These are phyloP conservation scores for Coleophoma cylindrospora DNA, from an alignment of 2,329 filamentous ascomycete species.

Conservation along the genomic window DNA sequence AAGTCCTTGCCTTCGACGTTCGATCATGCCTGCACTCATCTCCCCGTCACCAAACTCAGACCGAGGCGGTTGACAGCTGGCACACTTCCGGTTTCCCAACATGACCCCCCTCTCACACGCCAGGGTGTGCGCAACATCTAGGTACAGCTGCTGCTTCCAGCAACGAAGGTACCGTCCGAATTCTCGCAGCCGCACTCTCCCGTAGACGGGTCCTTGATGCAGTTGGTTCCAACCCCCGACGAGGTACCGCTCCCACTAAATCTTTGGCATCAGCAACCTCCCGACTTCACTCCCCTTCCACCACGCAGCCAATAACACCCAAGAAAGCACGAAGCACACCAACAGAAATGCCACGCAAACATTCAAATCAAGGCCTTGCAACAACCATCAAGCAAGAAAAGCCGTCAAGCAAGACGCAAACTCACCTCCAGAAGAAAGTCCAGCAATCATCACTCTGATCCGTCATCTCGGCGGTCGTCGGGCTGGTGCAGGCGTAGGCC, in stretches of 20 bases:
- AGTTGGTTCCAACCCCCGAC: constrained; percentile 27
- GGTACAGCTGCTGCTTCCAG: neutral
- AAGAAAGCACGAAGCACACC: neutral
- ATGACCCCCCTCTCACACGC: neutral
- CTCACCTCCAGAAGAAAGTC: constrained; percentile 35
- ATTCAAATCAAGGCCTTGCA: too few species aligned
- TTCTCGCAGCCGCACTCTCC: constrained; percentile 23
- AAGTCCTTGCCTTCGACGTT: too few species aligned
- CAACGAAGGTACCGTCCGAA: constrained; percentile 1
- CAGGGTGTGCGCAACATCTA: neutral
- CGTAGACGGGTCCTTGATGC: constrained; percentile 30
- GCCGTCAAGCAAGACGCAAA: neutral
- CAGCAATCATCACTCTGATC: constrained; percentile 30
- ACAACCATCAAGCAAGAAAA: too few species aligned
- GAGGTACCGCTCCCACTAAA: constrained; percentile 24
- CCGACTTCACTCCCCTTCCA: neutral
- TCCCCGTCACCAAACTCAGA: too few species aligned
- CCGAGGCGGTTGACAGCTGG: too few species aligned
- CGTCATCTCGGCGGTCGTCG: constrained; percentile 24
- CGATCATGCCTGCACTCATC: too few species aligned
- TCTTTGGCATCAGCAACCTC: neutral
- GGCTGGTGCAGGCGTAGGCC: constrained; percentile 34
- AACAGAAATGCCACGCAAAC: too few species aligned
- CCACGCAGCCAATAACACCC: neutral
- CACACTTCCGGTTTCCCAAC: too few species aligned